Percentiles rank a stretch among this genome's conserved stretches.
These are phyloP conservation scores for Lyophyllum semitale DNA, from an alignment of 768 basidiomycete genomes.

Conservation along the genomic window DNA sequence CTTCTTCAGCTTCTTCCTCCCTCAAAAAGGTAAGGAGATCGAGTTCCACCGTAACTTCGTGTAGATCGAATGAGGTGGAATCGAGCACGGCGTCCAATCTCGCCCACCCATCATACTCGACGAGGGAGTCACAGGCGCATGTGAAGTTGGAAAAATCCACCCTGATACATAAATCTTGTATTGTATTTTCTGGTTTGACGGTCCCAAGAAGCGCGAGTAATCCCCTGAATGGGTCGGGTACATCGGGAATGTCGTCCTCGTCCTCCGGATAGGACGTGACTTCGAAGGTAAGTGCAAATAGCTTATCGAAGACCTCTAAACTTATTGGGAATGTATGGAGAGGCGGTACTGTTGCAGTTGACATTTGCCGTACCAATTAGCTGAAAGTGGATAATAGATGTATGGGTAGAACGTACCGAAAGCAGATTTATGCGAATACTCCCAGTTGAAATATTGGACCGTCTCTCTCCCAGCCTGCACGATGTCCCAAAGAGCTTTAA, in stretches of 20 bases:
- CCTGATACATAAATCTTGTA: constrained; percentile 5
- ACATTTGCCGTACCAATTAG: background rate
- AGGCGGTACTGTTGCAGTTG: background rate
- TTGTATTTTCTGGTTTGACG: background rate
- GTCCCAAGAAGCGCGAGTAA: constrained; percentile 4
- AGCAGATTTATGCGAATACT: constrained; percentile 5
- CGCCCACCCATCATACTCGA: constrained; percentile 2
- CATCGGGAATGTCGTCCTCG: background rate
- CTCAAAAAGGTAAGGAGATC: background rate
- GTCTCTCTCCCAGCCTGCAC: background rate
- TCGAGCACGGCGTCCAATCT: background rate
- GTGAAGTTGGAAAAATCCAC: background rate
- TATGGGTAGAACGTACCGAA: background rate
- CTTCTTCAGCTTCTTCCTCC: background rate
- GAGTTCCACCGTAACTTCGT: background rate
- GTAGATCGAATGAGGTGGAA: background rate
- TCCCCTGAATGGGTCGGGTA: constrained; percentile 9
- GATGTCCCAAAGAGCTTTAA: constrained; percentile 1
- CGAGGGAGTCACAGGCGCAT: background rate
- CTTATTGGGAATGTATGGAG: constrained; percentile 2
- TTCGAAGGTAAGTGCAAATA: constrained; percentile 11
- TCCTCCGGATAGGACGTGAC: constrained; percentile 9
- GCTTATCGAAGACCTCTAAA: background rate
- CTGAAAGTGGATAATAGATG: background rate
- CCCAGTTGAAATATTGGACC: constrained; percentile 13